phyloP scores from a whole-genome alignment of 1,139 yeast genomes.

The Nadsonia commutata region DNA sequence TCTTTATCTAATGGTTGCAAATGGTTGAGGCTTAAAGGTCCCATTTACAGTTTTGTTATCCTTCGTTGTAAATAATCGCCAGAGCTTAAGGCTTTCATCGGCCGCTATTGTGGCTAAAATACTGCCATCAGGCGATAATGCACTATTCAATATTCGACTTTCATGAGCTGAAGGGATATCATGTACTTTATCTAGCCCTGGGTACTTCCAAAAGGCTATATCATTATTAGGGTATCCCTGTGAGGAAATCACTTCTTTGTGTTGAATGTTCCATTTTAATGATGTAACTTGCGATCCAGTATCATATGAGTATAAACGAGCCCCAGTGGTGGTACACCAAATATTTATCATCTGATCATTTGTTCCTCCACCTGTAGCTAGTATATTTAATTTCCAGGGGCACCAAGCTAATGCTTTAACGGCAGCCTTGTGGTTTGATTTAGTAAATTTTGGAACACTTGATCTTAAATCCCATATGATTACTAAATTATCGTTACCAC shows the following conservation, averaged over 20 bases:
- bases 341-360: conserved; percentile 79
- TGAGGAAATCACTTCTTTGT: conserved; percentile 82
- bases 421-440: conserved; percentile 79
- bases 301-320: conserved; percentile 70
- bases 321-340: conserved; percentile 90
- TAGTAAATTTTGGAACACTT: conserved; percentile 52
- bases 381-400: conserved; percentile 64
- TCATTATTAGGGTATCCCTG: conserved; percentile 89
- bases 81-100: conserved; percentile 89
- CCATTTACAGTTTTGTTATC: background rate
- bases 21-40: too few species aligned
- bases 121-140: conserved; percentile 78
- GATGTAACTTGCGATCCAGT: conserved; percentile 95
- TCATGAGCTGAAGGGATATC: conserved; percentile 77
- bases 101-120: conserved; percentile 91
- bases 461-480: conserved; percentile 89
- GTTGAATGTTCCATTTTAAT: conserved; percentile 68
- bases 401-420: conserved; percentile 95
- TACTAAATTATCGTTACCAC: conserved; percentile 82
- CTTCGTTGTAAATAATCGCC: conserved; percentile 48
- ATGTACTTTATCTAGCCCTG: conserved; percentile 75
- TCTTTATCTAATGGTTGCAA: background rate
- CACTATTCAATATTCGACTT: conserved; percentile 71
- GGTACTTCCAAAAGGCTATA: conserved; percentile 72
- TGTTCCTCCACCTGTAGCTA: conserved; percentile 96